A percentile compares a stretch with the other conserved stretches of the same genome.
phyloP scores from a whole-genome alignment of 2,329 filamentous ascomycete species.

The Aureobasidium pullulans region DNA sequence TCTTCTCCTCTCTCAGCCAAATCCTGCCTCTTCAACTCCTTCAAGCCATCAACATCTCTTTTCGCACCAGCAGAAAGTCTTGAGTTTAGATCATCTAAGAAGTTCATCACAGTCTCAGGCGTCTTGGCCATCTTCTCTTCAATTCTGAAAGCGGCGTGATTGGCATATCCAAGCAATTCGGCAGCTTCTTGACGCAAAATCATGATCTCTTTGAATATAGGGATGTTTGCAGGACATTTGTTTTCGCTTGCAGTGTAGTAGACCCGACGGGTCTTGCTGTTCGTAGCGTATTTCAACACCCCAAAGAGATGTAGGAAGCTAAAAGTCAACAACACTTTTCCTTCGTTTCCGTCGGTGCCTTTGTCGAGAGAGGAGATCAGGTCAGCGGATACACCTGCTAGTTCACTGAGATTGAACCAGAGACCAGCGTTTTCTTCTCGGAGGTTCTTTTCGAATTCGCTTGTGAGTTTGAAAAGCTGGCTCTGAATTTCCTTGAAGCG shows the following conservation, averaged over 20 bases:
- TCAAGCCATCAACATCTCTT: background rate
- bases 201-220: constrained; percentile 67
- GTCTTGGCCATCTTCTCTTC: constrained; percentile 84
- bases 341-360: constrained; percentile 64
- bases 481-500: constrained; percentile 84
- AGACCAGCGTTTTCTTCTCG: constrained; percentile 74
- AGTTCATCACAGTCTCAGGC: constrained; percentile 62
- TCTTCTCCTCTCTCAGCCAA: background rate
- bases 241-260: constrained; percentile 72
- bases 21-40: background rate
- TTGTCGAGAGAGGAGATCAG: constrained; percentile 59
- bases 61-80: background rate
- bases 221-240: constrained; percentile 67
- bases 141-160: constrained; percentile 70
- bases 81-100: constrained; percentile 55
- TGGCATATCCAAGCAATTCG: constrained; percentile 64
- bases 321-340: constrained; percentile 61
- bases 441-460: constrained; percentile 69
- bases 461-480: constrained; percentile 63
- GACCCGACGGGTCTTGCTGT: constrained; percentile 59
- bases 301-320: constrained; percentile 79
- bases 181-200: constrained; percentile 70
- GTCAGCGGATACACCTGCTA: constrained; percentile 68
- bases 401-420: constrained; percentile 67
- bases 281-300: constrained; percentile 66